A percentile compares a stretch with the other conserved stretches of the same genome.
These are phyloP conservation scores for Metschnikowia lachancei DNA, from an alignment of 805 yeast species.

Conservation along the genomic window DNA sequence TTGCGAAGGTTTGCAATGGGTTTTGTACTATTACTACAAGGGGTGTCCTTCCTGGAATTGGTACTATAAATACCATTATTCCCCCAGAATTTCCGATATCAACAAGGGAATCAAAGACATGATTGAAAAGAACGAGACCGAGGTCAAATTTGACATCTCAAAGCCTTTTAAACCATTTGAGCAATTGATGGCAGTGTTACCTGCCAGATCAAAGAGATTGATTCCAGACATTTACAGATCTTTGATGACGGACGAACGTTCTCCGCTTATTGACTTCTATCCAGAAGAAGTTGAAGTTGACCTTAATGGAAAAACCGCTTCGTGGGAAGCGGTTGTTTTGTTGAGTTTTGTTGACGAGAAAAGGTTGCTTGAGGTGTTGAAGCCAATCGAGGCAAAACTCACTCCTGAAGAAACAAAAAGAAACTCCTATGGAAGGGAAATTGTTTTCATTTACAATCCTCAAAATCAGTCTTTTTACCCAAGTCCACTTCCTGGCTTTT, in stretches of 20 bases:
- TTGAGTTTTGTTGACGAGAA: constrained; percentile 87
- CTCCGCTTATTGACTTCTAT: constrained; percentile 88
- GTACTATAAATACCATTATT: constrained; percentile 86
- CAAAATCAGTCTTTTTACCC: constrained; percentile 65
- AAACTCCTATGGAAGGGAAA: constrained; percentile 70
- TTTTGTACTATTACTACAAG: constrained; percentile 79
- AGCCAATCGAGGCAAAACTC: constrained; percentile 58
- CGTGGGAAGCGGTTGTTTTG: constrained; percentile 97
- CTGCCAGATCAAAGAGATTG: constrained; percentile 80
- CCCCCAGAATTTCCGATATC: constrained; percentile 92
- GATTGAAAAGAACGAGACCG: constrained; percentile 26
- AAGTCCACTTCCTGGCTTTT: constrained; percentile 74
- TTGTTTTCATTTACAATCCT: constrained; percentile 71
- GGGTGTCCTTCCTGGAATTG: constrained; percentile 97
- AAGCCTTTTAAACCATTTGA: constrained; percentile 88
- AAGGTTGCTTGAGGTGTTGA: constrained; percentile 69
- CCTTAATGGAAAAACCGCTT: constrained; percentile 90
- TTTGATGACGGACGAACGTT: constrained; percentile 78
- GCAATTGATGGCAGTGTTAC: constrained; percentile 95
- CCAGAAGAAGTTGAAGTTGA: constrained; percentile 87
- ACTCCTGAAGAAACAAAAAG: constrained; percentile 69
- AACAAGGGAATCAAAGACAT: constrained; percentile 64
- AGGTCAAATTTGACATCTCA: constrained; percentile 62
- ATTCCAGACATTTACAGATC: constrained; percentile 77
- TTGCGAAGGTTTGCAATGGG: constrained; percentile 97